Base-by-base conservation (phyloP, 2,329 filamentous ascomycete genomes). In the Paraphoma chrysanthemicola region DNA sequence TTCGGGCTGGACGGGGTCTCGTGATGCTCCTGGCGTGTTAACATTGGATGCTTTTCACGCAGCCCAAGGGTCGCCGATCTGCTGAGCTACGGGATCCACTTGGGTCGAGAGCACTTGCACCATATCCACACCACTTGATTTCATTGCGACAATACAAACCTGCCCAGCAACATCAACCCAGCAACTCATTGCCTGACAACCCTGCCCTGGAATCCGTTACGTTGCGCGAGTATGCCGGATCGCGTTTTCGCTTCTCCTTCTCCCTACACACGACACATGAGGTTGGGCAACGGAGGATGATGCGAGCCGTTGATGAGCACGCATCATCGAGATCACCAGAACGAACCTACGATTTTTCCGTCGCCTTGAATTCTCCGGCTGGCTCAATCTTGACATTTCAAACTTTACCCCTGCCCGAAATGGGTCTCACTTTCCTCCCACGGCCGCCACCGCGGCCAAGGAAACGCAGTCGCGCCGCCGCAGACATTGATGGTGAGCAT, bases 401-500 rank as follows among this genome's bases (percentile, higher is more conserved):
- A 30, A 54, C 70, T 51, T 51, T 62, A 38, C 68, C 74, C 23
- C 57, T 52, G 8, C 65, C 63, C 28, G 61, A 69, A 8, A 67
- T 72, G 60, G 68, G 67, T 33, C 73, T 80, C 49, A 69, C 64
- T 17, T 80, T 79, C 63, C 58, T 63, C 31, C 74, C 70, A 36
- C 63, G 60, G 18, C 54, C 68, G 12, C 58, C 60, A 44, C 47
- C 60, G n/a, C 51, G 63, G n/a, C 56, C 62, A 12, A 64, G 57
- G 48, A 88, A 88, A 67, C 83, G 87, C 31, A 68, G 73, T 17
- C 82, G 88, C 23, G 75, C 81, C 5, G 62, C 77, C 2, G 81
- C 84, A 36, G 87, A 90, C 60, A 83, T 89, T 43, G 87, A 89
- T 48, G 75, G 75, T 29, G 75, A 79, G 28, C 67, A 86, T 82